phyloP scores from a whole-genome alignment of 148 eudicot species.

The Cornus suecica region DNA sequence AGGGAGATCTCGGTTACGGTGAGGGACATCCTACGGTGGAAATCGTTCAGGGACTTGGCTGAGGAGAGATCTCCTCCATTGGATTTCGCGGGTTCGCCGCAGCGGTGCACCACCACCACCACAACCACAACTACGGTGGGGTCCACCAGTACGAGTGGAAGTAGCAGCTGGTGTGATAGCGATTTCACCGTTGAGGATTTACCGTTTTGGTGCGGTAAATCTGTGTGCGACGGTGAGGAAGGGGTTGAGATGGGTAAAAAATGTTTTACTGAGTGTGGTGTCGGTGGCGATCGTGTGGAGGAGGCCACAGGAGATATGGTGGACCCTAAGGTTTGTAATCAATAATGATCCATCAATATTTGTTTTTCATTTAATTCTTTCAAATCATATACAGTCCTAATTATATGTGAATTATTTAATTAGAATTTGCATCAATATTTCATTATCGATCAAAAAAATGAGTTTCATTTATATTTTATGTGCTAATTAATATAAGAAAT shows the following conservation, averaged over 20 bases:
- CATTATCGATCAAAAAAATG: too few relatives aligned
- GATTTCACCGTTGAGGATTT: conserved; percentile 38
- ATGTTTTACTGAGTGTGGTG: conserved; percentile 1
- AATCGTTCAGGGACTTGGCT: conserved; percentile 45
- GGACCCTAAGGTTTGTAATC: conserved; percentile 17
- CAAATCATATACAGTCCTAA: too few relatives aligned
- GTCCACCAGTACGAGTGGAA: conserved; percentile 7
- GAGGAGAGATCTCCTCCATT: conserved; percentile 27
- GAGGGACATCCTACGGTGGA: conserved; percentile 69
- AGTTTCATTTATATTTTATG: too few relatives aligned
- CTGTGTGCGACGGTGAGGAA: background rate
- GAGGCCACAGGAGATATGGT: background rate
- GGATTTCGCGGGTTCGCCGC: conserved; percentile 15
- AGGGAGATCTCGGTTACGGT: conserved; percentile 20
- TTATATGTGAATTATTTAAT: too few relatives aligned
- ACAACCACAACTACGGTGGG: background rate
- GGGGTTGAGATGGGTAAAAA: conserved; percentile 14
- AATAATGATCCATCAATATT: too few relatives aligned
- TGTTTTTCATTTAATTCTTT: too few relatives aligned
- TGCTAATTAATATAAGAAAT: too few relatives aligned
- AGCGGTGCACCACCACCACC: conserved; percentile 10
- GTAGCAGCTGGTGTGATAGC: conserved; percentile 30
- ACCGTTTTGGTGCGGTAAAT: conserved; percentile 22
- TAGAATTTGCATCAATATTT: too few relatives aligned
- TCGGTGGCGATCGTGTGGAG: conserved; percentile 6